Evolutionary conservation across 805 yeast genomes (phyloP), one percentile per base, ranked within the genome.

Genomic region (Komagataella phaffii): DNA sequence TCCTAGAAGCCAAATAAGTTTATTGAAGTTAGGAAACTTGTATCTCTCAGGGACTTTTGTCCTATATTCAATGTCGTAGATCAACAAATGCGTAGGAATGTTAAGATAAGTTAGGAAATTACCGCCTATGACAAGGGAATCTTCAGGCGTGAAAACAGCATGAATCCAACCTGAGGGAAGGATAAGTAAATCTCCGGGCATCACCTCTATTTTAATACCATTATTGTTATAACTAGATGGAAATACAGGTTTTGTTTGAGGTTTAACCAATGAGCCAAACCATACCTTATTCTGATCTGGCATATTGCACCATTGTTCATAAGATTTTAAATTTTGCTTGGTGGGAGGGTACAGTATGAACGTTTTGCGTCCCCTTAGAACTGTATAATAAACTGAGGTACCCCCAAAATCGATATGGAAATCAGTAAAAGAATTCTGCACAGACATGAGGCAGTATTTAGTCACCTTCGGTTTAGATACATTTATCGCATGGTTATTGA

Each of bases 81-180:
- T 75, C 49, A 69, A 69, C 44, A 87, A 61, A 61, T 89, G 95
- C 56, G 74, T 81, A 18, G 71, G 69, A 55, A 88, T 65, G 58
- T 83, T 82, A 51, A 77, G 66, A 45, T 80, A 61, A 0, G 95
- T 87, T 24, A 89, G 67, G 62, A 83, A 89, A 62, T 89, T 89
- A 0, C 97, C 97, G 2, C 96, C 96, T 52, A 89, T 77, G 2
- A 89, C 88, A 2, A 88, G 67, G 0, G 95, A 78, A 61, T 89
- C 96, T 14, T 69, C 67, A 0, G 95, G 91, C 0, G 96, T 88
- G 59, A 80, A 80, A 0, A 89, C 97, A 0, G 93, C 81, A 64
- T 89, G 96, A 49, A 89, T 88, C 95, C 96, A 89, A 0, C 96
- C 96, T 46, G 93, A 81, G 3, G 97, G 96, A 17, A 89, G 82